These are phyloP conservation scores for Puccinia novopanici DNA, from an alignment of 1,284 basidiomycete species.

Conservation along the genomic window DNA sequence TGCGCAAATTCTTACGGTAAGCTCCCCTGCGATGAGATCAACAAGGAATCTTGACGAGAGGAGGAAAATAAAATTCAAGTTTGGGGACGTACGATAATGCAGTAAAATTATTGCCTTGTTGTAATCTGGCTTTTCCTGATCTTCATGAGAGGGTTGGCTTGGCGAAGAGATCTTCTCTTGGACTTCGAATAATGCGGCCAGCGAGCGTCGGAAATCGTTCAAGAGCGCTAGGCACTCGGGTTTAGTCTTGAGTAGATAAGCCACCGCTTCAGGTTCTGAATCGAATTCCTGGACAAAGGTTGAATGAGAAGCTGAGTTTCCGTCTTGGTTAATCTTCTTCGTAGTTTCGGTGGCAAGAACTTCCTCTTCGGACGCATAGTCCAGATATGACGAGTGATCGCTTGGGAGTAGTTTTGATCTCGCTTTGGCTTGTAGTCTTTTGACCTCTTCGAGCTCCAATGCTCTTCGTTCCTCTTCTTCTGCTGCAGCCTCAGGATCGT, in stretches of 20 bases:
- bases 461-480: slow-evolving; percentile 49
- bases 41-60: neutral
- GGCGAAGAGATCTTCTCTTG: slow-evolving; percentile 14
- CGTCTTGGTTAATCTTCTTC: slow-evolving; percentile 21
- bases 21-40: neutral
- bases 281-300: slow-evolving; percentile 25
- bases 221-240: slow-evolving; percentile 39
- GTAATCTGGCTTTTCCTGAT: slow-evolving; percentile 14
- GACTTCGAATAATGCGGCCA: slow-evolving; percentile 14
- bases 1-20: neutral
- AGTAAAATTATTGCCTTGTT: slow-evolving; percentile 22
- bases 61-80: neutral
- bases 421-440: slow-evolving; percentile 42
- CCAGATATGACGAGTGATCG: slow-evolving; percentile 42
- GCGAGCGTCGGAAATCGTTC: slow-evolving; percentile 33
- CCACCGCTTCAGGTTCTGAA: slow-evolving; percentile 45
- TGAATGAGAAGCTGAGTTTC: slow-evolving; percentile 7
- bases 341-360: slow-evolving; percentile 12
- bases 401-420: slow-evolving; percentile 19
- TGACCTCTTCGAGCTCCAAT: slow-evolving; percentile 50
- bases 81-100: slow-evolving; percentile 33
- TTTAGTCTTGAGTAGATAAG: slow-evolving; percentile 44
- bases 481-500: slow-evolving; percentile 53
- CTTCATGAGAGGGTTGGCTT: slow-evolving; percentile 5
- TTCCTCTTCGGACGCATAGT: slow-evolving; percentile 48